phyloP scores from a whole-genome alignment of 768 basidiomycete species.

The Boletus patriciae region DNA sequence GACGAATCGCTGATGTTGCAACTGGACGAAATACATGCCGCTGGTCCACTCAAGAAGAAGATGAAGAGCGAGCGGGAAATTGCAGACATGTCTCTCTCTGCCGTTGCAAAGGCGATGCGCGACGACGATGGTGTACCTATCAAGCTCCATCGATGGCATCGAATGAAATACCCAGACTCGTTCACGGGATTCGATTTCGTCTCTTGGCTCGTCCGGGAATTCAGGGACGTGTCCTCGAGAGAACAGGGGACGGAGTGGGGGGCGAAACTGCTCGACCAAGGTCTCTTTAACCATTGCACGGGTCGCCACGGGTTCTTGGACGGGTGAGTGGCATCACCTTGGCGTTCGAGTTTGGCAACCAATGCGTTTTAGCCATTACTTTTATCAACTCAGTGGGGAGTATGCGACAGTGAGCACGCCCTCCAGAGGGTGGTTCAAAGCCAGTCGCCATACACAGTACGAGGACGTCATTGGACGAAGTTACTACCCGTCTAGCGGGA shows the following conservation, averaged over 20 bases:
- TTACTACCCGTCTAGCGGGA: constrained; percentile 39
- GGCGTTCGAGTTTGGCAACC: not conserved
- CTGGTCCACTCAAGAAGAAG: constrained; percentile 75
- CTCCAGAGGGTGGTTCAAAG: constrained; percentile 63
- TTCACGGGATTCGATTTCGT: constrained; percentile 91
- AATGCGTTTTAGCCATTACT: constrained; percentile 66
- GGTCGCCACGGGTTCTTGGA: constrained; percentile 83
- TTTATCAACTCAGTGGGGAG: constrained; percentile 79
- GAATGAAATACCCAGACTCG: constrained; percentile 67
- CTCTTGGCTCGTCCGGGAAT: constrained; percentile 90
- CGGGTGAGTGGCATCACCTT: constrained; percentile 53
- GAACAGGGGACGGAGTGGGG: constrained; percentile 83
- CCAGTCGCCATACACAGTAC: constrained; percentile 41
- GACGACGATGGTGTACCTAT: constrained; percentile 84
- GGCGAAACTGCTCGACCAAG: constrained; percentile 70
- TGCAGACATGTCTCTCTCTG: constrained; percentile 56
- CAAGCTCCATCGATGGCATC: constrained; percentile 84
- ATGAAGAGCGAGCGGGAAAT: constrained; percentile 78
- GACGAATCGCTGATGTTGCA: constrained; percentile 80
- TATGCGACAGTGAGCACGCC: constrained; percentile 71
- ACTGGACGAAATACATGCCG: constrained; percentile 75
- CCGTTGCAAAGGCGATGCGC: constrained; percentile 81
- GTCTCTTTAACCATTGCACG: constrained; percentile 82
- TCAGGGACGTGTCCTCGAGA: constrained; percentile 81
- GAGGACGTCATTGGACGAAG: constrained; percentile 42